These are phyloP conservation scores for Puccinia coronata DNA, from an alignment of 1,284 basidiomycete species.

Conservation along the genomic window DNA sequence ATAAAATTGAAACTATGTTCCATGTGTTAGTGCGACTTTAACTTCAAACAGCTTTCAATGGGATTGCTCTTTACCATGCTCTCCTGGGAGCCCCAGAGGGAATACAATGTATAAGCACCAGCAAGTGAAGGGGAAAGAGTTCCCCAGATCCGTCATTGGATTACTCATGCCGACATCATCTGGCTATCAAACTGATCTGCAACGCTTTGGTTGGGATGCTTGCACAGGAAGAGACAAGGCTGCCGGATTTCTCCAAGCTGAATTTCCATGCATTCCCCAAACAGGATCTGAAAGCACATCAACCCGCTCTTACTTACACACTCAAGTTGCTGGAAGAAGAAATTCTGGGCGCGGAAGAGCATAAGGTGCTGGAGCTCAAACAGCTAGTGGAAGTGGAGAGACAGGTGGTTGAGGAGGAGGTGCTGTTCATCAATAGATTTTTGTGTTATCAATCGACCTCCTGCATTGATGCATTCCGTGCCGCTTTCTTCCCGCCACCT, in stretches of 20 bases:
- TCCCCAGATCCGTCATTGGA: no score
- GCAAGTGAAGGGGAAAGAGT: no score
- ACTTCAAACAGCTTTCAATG: no score
- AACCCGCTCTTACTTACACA: not conserved
- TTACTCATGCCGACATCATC: not conserved
- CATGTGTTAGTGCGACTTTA: no score
- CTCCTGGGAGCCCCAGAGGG: no score
- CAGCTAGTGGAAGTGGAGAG: not conserved
- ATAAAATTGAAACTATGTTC: no score
- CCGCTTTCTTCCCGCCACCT: not conserved
- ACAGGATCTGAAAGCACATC: conserved; percentile 8
- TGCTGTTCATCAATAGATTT: not conserved
- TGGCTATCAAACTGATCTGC: not conserved
- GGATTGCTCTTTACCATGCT: no score
- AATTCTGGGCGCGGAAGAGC: not conserved
- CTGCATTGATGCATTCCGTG: not conserved
- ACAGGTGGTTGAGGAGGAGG: not conserved
- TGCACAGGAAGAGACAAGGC: conserved; percentile 23
- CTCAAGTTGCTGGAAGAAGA: not conserved
- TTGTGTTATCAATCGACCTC: not conserved
- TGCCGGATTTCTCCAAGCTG: conserved; percentile 48
- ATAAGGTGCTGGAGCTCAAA: not conserved
- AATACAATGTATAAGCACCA: no score
- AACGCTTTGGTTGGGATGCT: not conserved
- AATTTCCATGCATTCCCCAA: conserved; percentile 34